Evolutionary conservation across 768 basidiomycete genomes (phyloP), one percentile per base, ranked within the genome.

Genomic region (Rhodotorula diobovata): DNA sequence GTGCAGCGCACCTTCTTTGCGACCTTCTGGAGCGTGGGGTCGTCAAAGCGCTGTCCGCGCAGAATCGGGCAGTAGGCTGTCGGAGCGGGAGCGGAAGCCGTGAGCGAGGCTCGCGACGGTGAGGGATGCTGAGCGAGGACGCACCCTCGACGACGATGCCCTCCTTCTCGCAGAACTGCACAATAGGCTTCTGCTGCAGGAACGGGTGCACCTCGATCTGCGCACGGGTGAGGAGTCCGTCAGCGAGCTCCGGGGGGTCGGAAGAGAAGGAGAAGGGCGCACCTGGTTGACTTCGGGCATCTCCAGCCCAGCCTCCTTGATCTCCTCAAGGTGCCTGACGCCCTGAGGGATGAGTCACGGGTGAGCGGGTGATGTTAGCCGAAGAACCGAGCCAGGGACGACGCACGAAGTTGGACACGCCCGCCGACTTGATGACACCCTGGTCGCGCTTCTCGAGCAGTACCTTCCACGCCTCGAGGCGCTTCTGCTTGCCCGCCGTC

Each of bases 371-470:
- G n/a, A n/a, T n/a, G n/a, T n/a, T n/a, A n/a, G n/a, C n/a, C n/a
- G n/a, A n/a, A n/a, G n/a, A n/a, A n/a, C n/a, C n/a, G 21, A 35
- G 54, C 34, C 12, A 8, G 2, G 56, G 0, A 34, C 67, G 53
- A 34, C 67, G 53, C 32, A 87, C 89, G 81, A 89, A 89, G 79
- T 93, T 93, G 88, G 88, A 89, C 54, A 92, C 83, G 54, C 91
- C 91, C 64, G 92, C 92, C 75, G 90, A 88, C 78, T 84, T 84
- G 54, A 89, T 81, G 78, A 90, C 89, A 34, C 90, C 90, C 75
- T 87, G 87, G 72, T 86, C 85, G 7, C 90, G 88, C 81, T 90
- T 81, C 79, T 88, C 85, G 77, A 91, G 90, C 59, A 87, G 83
- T 0, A 86, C 89, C 66, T 82, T 79, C 89, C 89, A 90, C 28